Evolutionary conservation across 306 rosid genomes (phyloP).

Genomic region (Dryas alaskensis): DNA sequence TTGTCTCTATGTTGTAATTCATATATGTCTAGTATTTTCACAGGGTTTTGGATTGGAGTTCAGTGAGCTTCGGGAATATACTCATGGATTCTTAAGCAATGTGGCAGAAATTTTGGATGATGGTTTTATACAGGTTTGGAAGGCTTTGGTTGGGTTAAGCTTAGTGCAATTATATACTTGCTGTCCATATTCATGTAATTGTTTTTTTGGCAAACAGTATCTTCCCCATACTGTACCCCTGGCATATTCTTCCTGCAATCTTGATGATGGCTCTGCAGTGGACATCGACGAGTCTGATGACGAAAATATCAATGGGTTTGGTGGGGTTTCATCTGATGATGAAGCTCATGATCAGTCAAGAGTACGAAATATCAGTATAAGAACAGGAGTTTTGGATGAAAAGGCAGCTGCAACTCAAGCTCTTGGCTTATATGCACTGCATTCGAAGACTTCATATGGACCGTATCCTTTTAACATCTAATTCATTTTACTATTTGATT

Average conservation of each 20-base stretch:
- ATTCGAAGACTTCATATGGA: conserved; percentile 74
- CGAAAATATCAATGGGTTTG: conserved; percentile 80
- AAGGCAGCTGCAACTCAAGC: conserved; percentile 99
- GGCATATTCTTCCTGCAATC: conserved; percentile 92
- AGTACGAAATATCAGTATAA: conserved; percentile 85
- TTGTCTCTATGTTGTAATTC: conserved; percentile 12
- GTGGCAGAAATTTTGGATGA: conserved; percentile 88
- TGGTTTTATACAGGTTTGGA: conserved; percentile 72
- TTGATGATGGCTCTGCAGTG: conserved; percentile 97
- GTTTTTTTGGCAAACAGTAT: conserved; percentile 59
- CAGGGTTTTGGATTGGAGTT: conserved; percentile 92
- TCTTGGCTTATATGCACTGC: conserved; percentile 90
- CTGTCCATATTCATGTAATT: conserved; percentile 27
- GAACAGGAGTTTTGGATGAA: conserved; percentile 98
- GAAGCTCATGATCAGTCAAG: conserved; percentile 97
- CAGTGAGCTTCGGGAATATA: conserved; percentile 96
- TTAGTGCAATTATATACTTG: conserved; percentile 23
- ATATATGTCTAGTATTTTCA: conserved; percentile 29
- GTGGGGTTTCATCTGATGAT: conserved; percentile 96
- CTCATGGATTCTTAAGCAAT: conserved; percentile 97
- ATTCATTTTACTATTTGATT: background rate
- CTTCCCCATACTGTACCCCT: conserved; percentile 94
- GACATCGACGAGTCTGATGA: conserved; percentile 83
- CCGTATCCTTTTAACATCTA: conserved; percentile 65
- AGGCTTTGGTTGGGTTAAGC: conserved; percentile 19